These are phyloP conservation scores for Podila minutissima DNA, from an alignment of 192 early-diverging fungal genomes.

Conservation along the genomic window DNA sequence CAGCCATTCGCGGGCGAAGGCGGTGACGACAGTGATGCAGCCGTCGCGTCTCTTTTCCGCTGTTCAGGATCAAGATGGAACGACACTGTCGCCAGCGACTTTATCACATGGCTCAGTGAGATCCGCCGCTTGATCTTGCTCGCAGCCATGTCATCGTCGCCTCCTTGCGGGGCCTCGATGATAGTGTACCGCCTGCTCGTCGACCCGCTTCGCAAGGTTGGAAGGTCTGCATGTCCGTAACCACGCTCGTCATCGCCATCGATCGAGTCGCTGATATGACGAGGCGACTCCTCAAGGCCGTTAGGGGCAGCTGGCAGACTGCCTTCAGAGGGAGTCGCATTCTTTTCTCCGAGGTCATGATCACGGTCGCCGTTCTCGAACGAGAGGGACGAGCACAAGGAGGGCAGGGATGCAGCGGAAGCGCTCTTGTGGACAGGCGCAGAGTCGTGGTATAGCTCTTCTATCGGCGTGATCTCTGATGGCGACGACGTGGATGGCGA, in stretches of 20 bases:
- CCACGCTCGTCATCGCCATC: too few relatives aligned
- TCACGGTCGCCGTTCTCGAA: background rate
- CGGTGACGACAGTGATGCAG: background rate
- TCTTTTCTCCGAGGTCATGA: background rate
- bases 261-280: too few relatives aligned
- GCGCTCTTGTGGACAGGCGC: background rate
- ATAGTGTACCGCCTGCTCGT: background rate
- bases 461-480: background rate
- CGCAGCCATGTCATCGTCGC: background rate
- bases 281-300: too few relatives aligned
- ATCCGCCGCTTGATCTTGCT: conserved; percentile 30
- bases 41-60: background rate
- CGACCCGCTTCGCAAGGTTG: background rate
- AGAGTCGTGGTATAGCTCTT: background rate
- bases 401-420: conserved; percentile 11
- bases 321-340: background rate
- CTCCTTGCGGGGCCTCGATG: background rate
- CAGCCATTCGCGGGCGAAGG: conserved; percentile 1
- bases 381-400: conserved; percentile 9
- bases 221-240: too few relatives aligned
- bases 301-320: background rate
- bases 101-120: conserved; percentile 28
- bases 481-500: background rate
- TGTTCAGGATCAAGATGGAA: conserved; percentile 4
- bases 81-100: conserved; percentile 12